These are phyloP conservation scores for Arachis hypogaea DNA, from an alignment of 306 rosid species.

Conservation along the genomic window DNA sequence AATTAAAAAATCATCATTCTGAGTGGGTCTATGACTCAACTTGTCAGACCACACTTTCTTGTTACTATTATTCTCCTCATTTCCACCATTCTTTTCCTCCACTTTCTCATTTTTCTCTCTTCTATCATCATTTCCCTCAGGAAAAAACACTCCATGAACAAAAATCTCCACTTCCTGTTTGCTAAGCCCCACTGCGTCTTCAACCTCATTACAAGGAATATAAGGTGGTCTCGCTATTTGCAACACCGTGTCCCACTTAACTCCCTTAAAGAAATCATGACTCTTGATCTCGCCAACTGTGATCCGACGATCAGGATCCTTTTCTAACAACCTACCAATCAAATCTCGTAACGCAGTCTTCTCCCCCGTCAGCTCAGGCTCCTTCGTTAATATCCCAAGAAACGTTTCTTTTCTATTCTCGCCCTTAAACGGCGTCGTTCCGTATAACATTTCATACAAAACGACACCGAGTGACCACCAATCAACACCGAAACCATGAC, in stretches of 20 bases:
- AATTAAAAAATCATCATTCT: constrained; percentile 47
- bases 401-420: constrained; percentile 77
- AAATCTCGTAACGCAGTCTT: constrained; percentile 74
- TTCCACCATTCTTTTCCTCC: neutral
- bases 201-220: constrained; percentile 55
- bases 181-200: constrained; percentile 40
- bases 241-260: constrained; percentile 65
- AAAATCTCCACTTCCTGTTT: constrained; percentile 61
- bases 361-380: constrained; percentile 78
- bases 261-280: constrained; percentile 72
- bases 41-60: constrained; percentile 37
- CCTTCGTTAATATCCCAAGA: constrained; percentile 56
- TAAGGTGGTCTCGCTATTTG: constrained; percentile 70
- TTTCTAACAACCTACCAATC: constrained; percentile 66
- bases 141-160: constrained; percentile 63
- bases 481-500: constrained; percentile 78
- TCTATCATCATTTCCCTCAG: neutral
- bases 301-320: constrained; percentile 69
- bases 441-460: constrained; percentile 87
- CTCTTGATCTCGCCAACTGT: constrained; percentile 62
- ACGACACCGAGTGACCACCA: constrained; percentile 94
- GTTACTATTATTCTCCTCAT: constrained; percentile 28
- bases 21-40: constrained; percentile 31
- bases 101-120: neutral
- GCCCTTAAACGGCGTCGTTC: constrained; percentile 84